Evolutionary conservation across 1,139 yeast genomes (phyloP).

Genomic region (Lodderomyces orthopsilosis): DNA sequence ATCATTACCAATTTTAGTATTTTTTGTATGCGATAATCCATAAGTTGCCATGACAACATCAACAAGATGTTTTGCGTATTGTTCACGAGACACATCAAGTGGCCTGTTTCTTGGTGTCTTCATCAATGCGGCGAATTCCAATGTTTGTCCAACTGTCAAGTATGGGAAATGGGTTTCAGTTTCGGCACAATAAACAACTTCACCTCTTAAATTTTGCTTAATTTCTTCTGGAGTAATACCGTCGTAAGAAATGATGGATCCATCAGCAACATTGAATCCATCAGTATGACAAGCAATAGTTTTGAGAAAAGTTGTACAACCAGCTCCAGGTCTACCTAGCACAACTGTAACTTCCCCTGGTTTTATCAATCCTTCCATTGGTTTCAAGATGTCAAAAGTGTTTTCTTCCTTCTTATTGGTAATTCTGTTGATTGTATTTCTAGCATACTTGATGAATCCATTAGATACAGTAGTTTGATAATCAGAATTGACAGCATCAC

Average conservation of each 20-base stretch:
- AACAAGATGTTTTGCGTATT: conserved; percentile 35
- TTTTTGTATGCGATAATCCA: conserved; percentile 22
- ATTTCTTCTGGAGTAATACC: conserved; percentile 31
- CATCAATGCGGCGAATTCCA: conserved; percentile 41
- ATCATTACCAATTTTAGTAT: conserved; percentile 28
- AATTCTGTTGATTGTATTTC: conserved; percentile 5
- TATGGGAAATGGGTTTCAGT: conserved; percentile 55
- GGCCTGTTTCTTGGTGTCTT: conserved; percentile 44
- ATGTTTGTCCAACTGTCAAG: conserved; percentile 50
- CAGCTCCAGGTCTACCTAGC: conserved; percentile 50
- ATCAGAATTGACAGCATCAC: conserved; percentile 74
- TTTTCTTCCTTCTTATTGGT: conserved; percentile 8
- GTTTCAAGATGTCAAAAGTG: conserved; percentile 26
- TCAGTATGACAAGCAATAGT: conserved; percentile 68
- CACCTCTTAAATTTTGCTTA: conserved; percentile 35
- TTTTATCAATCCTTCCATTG: conserved; percentile 32
- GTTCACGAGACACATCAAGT: conserved; percentile 30
- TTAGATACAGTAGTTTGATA: conserved; percentile 73
- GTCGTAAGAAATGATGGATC: conserved; percentile 39
- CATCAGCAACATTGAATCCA: conserved; percentile 60
- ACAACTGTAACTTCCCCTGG: conserved; percentile 77
- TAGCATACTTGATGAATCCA: conserved; percentile 27
- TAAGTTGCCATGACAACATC: conserved; percentile 17
- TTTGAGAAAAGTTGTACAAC: conserved; percentile 76
- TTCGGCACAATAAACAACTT: conserved; percentile 58